phyloP scores from a whole-genome alignment of 352 stramenopile species.

The Pythium phragmitis region DNA sequence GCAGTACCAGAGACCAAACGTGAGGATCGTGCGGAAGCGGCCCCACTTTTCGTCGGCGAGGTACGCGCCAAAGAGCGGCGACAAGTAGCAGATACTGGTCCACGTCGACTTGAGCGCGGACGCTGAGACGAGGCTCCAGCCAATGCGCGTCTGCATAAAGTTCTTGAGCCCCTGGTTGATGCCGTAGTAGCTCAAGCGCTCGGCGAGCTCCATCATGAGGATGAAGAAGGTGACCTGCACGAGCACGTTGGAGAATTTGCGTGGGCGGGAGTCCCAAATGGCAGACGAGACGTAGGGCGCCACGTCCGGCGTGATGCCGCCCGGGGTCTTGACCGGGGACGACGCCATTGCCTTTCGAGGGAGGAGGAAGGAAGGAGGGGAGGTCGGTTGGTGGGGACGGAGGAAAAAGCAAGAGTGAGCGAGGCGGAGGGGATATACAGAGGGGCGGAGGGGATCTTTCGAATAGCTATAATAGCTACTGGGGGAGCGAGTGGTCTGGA shows the following conservation, averaged over 20 bases:
- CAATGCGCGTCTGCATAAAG: constrained; percentile 67
- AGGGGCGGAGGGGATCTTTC: no score
- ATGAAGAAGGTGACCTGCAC: constrained; percentile 86
- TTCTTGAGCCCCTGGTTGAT: constrained; percentile 90
- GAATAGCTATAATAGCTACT: no score
- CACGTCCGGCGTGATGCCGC: constrained; percentile 16
- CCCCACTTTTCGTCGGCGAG: constrained; percentile 86
- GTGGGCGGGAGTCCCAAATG: constrained; percentile 71
- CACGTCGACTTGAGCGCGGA: constrained; percentile 90
- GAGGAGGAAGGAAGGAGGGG: no score
- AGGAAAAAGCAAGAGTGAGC: no score
- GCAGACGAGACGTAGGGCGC: constrained; percentile 12
- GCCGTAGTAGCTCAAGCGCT: constrained; percentile 81
- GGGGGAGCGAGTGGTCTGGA: no score
- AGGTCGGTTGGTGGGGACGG: no score
- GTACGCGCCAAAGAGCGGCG: constrained; percentile 78
- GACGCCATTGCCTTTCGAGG: not conserved
- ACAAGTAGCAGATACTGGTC: constrained; percentile 87
- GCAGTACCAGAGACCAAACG: constrained; percentile 82
- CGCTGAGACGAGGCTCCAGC: constrained; percentile 73
- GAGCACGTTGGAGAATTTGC: constrained; percentile 79
- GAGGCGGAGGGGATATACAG: no score
- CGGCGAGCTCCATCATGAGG: constrained; percentile 80
- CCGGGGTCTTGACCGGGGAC: constrained; percentile 20
- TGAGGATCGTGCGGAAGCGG: constrained; percentile 77